These are phyloP conservation scores for Candida andamanensis DNA, from an alignment of 805 yeast species.

Conservation along the genomic window DNA sequence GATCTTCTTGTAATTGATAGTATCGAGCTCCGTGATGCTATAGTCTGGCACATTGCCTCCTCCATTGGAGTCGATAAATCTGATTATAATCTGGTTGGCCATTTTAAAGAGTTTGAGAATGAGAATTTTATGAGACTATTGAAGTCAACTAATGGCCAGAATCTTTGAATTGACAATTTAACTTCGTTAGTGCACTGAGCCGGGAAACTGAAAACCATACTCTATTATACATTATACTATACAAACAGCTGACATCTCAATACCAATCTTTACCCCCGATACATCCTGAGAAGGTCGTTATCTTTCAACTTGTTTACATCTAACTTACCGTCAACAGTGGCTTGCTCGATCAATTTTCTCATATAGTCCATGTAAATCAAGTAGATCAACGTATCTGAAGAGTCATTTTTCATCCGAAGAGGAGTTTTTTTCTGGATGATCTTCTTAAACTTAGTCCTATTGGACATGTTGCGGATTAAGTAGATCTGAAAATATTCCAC, in stretches of 20 bases:
- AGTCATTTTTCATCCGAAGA: slow-evolving; percentile 10
- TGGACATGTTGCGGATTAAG: too few relatives aligned
- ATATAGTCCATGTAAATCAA: slow-evolving; percentile 10
- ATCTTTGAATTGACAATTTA: background rate
- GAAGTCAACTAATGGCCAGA: too few relatives aligned
- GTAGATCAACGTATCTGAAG: slow-evolving; percentile 11
- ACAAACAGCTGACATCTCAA: background rate
- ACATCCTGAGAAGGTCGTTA: slow-evolving; percentile 8
- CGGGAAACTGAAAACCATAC: too few relatives aligned
- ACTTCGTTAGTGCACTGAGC: background rate
- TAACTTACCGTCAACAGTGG: slow-evolving; percentile 4
- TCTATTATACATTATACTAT: background rate
- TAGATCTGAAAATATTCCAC: too few relatives aligned
- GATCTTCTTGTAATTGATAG: slow-evolving; percentile 2
- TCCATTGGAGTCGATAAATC: slow-evolving; percentile 12
- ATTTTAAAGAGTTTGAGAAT: background rate
- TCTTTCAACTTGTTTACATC: slow-evolving; percentile 2
- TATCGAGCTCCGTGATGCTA: slow-evolving; percentile 1
- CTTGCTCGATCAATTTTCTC: slow-evolving; percentile 4
- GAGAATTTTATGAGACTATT: background rate
- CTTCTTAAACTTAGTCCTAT: slow-evolving; percentile 10
- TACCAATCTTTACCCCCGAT: slow-evolving; percentile 7
- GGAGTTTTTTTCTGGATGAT: slow-evolving; percentile 6
- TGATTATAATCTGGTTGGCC: slow-evolving; percentile 4
- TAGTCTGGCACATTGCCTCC: slow-evolving; percentile 9